Conservation (phyloP, 2,329 filamentous ascomycete genomes). For the Atkinsonella hypoxylon region DNA sequence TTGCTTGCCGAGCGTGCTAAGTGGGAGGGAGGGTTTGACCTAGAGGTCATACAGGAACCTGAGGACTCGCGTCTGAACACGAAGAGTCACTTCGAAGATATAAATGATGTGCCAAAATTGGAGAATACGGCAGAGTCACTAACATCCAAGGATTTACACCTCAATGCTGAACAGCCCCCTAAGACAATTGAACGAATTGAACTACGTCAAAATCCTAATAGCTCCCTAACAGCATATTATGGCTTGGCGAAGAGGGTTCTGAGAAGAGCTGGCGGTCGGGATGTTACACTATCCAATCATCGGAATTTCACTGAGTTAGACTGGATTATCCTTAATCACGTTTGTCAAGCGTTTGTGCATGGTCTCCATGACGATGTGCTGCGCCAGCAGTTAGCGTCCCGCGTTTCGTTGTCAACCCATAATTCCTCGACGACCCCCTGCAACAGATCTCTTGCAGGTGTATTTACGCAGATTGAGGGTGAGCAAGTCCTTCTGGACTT, state of each 20-base stretch:
- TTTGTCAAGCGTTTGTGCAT: conserved; percentile 40
- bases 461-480: conserved; percentile 43
- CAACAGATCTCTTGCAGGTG: conserved; percentile 39
- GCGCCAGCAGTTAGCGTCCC: conserved; percentile 30
- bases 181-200: conserved; percentile 14
- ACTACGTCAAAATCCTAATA: conserved; percentile 30
- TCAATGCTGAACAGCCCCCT: not conserved
- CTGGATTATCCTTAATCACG: conserved; percentile 35
- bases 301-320: conserved; percentile 31
- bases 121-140: conserved; percentile 5
- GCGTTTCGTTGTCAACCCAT: conserved; percentile 33
- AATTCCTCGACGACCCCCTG: conserved; percentile 14
- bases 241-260: conserved; percentile 36
- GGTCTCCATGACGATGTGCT: conserved; percentile 39
- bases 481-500: conserved; percentile 36
- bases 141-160: conserved; percentile 4
- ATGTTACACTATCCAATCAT: conserved; percentile 35
- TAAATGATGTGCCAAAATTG: not conserved
- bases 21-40: conserved; percentile 51
- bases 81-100: conserved; percentile 10
- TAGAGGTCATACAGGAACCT: conserved; percentile 22
- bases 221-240: conserved; percentile 35
- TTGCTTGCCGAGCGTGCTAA: conserved; percentile 54
- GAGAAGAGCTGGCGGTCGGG: conserved; percentile 35
- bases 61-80: conserved; percentile 18